Percentiles rank a stretch among this genome's conserved stretches.
Conservation (phyloP, 306 rosid species). For the Dalbergia cultrata region DNA sequence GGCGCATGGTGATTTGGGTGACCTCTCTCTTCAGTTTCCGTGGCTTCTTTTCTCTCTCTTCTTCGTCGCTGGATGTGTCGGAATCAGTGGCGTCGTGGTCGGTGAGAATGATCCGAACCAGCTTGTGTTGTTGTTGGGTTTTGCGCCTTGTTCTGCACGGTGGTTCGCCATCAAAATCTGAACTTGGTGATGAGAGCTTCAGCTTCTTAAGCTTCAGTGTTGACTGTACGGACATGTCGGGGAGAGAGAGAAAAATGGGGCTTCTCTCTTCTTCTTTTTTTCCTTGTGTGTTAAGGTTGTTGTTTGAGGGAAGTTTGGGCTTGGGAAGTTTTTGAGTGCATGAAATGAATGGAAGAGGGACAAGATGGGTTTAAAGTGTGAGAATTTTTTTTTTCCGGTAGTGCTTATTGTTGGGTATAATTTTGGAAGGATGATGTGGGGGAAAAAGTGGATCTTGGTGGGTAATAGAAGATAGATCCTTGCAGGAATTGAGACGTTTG, state of each 20-base stretch:
- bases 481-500: conserved; percentile 46
- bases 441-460: conserved; percentile 34
- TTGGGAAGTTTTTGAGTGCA: conserved; percentile 13
- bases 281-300: neutral
- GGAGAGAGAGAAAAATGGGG: neutral
- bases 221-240: conserved; percentile 46
- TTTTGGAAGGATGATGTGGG: neutral
- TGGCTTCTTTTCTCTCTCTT: neutral
- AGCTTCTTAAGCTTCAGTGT: conserved; percentile 28
- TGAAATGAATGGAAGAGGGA: conserved; percentile 22
- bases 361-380: conserved; percentile 7
- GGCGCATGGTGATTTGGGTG: conserved; percentile 55
- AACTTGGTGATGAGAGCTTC: conserved; percentile 39
- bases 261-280: neutral
- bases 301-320: conserved; percentile 6
- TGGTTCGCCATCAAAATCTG: conserved; percentile 43
- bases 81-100: conserved; percentile 87
- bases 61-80: conserved; percentile 76
- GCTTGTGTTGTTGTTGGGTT: conserved; percentile 40
- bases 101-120: conserved; percentile 76
- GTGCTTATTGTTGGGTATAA: neutral
- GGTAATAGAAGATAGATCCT: conserved; percentile 24
- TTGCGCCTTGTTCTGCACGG: conserved; percentile 40
- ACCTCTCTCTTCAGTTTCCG: conserved; percentile 54
- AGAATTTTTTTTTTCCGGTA: neutral